These are phyloP conservation scores for Penicillium antarcticum DNA, from an alignment of 495 filamentous ascomycete species.

Conservation along the genomic window DNA sequence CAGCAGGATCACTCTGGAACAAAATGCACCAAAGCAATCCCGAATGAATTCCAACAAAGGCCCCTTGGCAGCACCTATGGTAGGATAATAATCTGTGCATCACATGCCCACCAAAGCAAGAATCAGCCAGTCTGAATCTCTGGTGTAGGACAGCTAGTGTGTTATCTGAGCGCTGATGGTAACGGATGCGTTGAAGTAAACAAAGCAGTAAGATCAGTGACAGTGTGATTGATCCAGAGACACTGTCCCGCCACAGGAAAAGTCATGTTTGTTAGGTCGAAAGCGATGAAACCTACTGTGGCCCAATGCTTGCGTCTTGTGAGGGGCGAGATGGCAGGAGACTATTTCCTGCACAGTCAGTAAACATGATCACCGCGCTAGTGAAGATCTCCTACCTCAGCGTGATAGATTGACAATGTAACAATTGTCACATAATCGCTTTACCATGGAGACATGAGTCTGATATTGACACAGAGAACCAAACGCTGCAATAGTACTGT, in stretches of 20 bases:
- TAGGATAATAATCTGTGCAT: not conserved
- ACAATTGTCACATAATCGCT: too few relatives aligned
- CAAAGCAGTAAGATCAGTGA: not conserved
- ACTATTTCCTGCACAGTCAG: too few relatives aligned
- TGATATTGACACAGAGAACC: too few relatives aligned
- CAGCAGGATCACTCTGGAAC: not conserved
- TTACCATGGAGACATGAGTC: too few relatives aligned
- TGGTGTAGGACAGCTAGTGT: not conserved
- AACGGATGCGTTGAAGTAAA: not conserved
- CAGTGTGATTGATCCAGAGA: not conserved
- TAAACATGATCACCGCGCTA: too few relatives aligned
- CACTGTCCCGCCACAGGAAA: not conserved
- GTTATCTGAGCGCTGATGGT: not conserved
- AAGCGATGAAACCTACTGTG: too few relatives aligned
- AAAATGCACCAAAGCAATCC: not conserved
- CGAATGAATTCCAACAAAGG: not conserved
- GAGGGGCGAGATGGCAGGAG: too few relatives aligned
- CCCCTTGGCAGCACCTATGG: not conserved
- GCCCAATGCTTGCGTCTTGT: too few relatives aligned
- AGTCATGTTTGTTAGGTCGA: not conserved
- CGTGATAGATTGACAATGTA: too few relatives aligned
- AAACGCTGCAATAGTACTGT: too few relatives aligned
- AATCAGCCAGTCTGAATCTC: not conserved
- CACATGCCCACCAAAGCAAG: not conserved
- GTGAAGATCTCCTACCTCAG: too few relatives aligned